Evolutionary conservation across 1,139 yeast genomes (phyloP), one percentile per base, ranked within the genome.

Genomic region (Schizosaccharomyces versatilis): DNA sequence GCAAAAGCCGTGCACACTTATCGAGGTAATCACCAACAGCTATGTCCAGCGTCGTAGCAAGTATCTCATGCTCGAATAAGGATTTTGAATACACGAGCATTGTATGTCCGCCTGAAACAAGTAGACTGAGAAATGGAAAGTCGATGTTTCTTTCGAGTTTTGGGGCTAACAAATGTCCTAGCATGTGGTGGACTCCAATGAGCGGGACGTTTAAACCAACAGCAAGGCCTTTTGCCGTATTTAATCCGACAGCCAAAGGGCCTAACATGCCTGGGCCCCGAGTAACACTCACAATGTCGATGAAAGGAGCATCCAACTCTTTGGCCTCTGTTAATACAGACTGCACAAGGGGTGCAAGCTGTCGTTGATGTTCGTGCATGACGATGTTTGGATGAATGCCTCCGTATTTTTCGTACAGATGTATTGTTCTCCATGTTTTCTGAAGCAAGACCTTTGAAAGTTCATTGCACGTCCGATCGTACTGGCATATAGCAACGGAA

Each of bases 201-300:
- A 85, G 63, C 0, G 96, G 96, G 2, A 72, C 74, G 36, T 74
- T 67, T 81, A 86, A 81, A 0, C 86, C 96, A 0, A 82, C 70
- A 0, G 88, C 71, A 15, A 90, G 69, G 0, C 97, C 98, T 62
- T 85, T 83, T 0, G 94, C 95, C 48, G 85, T 68, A 62, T 83
- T 93, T 47, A 84, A 71, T 1, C 96, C 93, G 0, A 85, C 82
- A 14, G 85, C 75, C 19, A 90, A 69, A 0, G 94, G 81, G 0
- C 96, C 96, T 14, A 80, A 76, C 96, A 93, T 86, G 0, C 99
- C 99, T 0, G 99, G 99, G 0, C 99, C 99, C 61, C 94, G 70
- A 0, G 99, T 90, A 8, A 82, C 95, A 65, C 95, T 83, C 1
- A 90, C 74, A 51, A 90, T 64, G 64, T 84, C 95, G 0, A 94